Conservation (phyloP, 371 early-diverging fungal genomes). For the Mortierella sp. region DNA sequence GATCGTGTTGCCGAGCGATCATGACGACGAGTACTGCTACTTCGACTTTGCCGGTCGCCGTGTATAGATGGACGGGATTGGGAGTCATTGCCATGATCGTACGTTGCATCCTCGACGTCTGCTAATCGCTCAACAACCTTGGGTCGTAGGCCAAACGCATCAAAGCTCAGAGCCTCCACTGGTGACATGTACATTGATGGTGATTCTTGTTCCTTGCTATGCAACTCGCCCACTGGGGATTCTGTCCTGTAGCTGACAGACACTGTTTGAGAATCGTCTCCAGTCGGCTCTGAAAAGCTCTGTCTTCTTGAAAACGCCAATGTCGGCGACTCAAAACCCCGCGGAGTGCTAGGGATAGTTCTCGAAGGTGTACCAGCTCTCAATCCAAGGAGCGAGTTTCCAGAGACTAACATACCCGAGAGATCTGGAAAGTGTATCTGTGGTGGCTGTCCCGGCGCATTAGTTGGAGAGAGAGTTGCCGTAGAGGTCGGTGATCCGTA, state of each 20-base stretch:
- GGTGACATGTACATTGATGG: conserved; percentile 28
- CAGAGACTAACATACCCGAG: conserved; percentile 38
- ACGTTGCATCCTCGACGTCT: background rate
- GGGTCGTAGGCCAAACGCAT: conserved; percentile 27
- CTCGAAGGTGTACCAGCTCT: conserved; percentile 39
- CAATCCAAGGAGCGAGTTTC: conserved; percentile 38
- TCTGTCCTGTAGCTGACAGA: conserved; percentile 1
- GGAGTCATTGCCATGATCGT: background rate
- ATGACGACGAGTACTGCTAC: conserved; percentile 8
- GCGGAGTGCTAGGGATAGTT: conserved; percentile 42
- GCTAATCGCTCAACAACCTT: conserved; percentile 20
- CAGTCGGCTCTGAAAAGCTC: conserved; percentile 38
- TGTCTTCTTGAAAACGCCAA: conserved; percentile 35
- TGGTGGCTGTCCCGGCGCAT: conserved; percentile 10
- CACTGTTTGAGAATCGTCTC: background rate
- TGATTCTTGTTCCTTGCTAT: conserved; percentile 5
- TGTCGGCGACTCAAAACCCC: conserved; percentile 51
- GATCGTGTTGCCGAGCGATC: background rate
- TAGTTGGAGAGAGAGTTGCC: background rate
- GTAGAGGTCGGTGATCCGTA: conserved; percentile 38
- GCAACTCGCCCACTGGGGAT: background rate
- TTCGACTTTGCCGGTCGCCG: conserved; percentile 13
- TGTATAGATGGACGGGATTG: conserved; percentile 8
- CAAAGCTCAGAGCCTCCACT: conserved; percentile 36
- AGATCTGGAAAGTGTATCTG: conserved; percentile 38